Evolutionary conservation across 305 asterid species (phyloP), one percentile per base, ranked within the genome.

Genomic region (Salvia sclarea): DNA sequence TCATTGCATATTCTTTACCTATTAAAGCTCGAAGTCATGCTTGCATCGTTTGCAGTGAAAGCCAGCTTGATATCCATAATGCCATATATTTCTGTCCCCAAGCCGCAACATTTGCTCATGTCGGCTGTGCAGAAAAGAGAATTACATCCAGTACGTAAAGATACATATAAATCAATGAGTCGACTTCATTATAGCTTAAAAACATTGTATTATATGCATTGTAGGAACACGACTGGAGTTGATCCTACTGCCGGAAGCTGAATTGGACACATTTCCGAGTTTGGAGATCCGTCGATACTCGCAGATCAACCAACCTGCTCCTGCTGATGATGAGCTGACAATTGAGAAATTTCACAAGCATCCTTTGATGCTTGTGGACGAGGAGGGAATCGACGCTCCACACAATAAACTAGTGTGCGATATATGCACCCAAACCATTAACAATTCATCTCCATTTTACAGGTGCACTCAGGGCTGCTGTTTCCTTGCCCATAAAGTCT

Each of bases 281-380:
- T 47, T 31, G 68, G 48, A 8, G 9, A 17, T 56, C 12, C 66
- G 73, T 2, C n/a, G n/a, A n/a, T n/a, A n/a, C n/a, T n/a, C n/a
- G n/a, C n/a, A n/a, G n/a, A n/a, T n/a, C n/a, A n/a, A n/a, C n/a
- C n/a, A n/a, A n/a, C n/a, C n/a, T n/a, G n/a, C n/a, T n/a, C n/a
- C n/a, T 47, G 11, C 12, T 40, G 58, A 2, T 12, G 37, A 25
- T 33, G 10, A 22, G 50, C 22, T 20, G 53, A 40, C 10, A 4
- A 24, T 66, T 1, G 28, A 40, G 41, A 35, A 49, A 49, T 61
- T 14, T 50, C 75, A 61, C 56, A 12, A 50, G 10, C 75, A 70
- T 70, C 64, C 56, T 18, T 18, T 70, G 56, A 25, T 40, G 45
- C 21, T 17, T n/a, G n/a, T n/a, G n/a, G n/a, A n/a, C n/a, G n/a